These are phyloP conservation scores for Primulina tabacum DNA, from an alignment of 257 asterid genomes.

Conservation along the genomic window DNA sequence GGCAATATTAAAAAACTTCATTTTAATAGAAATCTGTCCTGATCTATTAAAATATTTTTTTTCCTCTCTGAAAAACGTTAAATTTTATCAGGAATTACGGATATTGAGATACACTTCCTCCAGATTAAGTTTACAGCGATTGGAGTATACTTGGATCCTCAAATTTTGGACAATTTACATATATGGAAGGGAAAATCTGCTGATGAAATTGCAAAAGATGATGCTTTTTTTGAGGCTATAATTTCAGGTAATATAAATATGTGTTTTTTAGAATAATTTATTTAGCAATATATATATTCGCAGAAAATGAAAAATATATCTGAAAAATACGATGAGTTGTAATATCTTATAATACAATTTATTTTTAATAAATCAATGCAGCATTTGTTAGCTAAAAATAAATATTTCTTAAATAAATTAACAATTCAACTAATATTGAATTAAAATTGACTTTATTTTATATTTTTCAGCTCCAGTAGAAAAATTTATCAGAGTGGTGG, in stretches of 20 bases:
- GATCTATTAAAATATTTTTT: too few species aligned
- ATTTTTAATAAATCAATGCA: too few species aligned
- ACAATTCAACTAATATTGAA: too few species aligned
- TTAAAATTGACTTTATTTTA: neutral
- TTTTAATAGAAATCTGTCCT: too few species aligned
- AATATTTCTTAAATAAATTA: too few species aligned
- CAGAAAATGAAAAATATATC: too few species aligned
- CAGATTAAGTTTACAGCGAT: constrained; percentile 94
- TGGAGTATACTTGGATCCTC: constrained; percentile 83
- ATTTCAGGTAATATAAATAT: constrained; percentile 42
- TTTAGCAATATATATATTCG: neutral
- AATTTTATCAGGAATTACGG: constrained; percentile 63
- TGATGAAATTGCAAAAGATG: constrained; percentile 52
- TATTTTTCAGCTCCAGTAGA: constrained; percentile 63
- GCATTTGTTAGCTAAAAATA: too few species aligned
- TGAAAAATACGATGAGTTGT: too few species aligned
- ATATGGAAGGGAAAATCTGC: constrained; percentile 70
- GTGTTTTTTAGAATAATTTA: too few species aligned
- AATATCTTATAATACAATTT: too few species aligned
- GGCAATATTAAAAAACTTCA: too few species aligned
- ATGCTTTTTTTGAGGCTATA: constrained; percentile 69
- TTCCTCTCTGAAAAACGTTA: too few species aligned
- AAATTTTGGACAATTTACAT: constrained; percentile 51
- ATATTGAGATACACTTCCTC: constrained; percentile 88
- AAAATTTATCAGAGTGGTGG: constrained; percentile 64